Conservation (phyloP, 169 alveolate species). For the Theileria parva region DNA sequence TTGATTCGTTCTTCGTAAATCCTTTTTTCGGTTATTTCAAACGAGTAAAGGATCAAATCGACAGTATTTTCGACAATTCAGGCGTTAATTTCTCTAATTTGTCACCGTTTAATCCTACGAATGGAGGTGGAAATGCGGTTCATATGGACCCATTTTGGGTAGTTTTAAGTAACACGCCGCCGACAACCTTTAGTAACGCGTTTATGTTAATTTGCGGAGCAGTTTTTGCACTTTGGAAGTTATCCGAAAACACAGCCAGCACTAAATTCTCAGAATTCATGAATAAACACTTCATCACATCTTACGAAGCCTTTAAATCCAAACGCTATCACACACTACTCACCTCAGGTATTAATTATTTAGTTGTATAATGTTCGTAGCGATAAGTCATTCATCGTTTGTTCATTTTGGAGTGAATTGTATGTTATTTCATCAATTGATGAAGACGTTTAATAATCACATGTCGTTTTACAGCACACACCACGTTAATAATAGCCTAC, state of each 20-base stretch:
- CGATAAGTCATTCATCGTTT: conserved; percentile 53
- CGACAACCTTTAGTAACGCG: conserved; percentile 47
- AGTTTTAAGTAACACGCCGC: conserved; percentile 22
- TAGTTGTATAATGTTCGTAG: conserved; percentile 50
- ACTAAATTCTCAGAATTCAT: conserved; percentile 66
- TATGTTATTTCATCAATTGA: conserved; percentile 57
- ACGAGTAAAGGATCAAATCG: neutral
- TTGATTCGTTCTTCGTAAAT: neutral
- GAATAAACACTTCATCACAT: conserved; percentile 71
- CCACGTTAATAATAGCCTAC: neutral
- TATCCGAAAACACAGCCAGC: conserved; percentile 53
- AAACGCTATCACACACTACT: conserved; percentile 70
- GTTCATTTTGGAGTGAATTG: conserved; percentile 46
- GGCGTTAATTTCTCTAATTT: neutral
- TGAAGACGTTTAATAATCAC: conserved; percentile 26
- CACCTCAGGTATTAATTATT: conserved; percentile 60
- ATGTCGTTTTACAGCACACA: conserved; percentile 17
- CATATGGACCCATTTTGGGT: conserved; percentile 14
- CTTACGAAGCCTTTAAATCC: conserved; percentile 58
- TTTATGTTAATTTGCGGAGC: conserved; percentile 62
- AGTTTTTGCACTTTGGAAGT: conserved; percentile 68
- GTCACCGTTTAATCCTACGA: neutral
- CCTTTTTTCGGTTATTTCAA: neutral
- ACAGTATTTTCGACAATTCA: neutral
- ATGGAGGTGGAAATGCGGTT: neutral